A percentile compares a stretch with the other conserved stretches of the same genome.
phyloP scores from a whole-genome alignment of 352 stramenopile genomes.

The Vaucheria bursata region DNA sequence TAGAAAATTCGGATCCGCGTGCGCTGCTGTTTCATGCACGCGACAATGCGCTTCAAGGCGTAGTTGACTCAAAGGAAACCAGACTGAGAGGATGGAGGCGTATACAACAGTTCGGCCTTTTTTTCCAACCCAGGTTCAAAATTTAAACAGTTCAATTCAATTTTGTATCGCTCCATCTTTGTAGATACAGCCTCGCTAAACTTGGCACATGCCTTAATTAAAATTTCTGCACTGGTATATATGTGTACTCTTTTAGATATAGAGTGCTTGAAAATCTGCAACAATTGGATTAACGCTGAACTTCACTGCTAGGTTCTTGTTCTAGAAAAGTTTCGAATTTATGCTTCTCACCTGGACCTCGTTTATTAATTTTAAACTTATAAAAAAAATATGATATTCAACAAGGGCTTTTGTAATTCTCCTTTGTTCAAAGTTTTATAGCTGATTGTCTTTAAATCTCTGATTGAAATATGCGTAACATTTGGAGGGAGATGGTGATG shows the following conservation, averaged over 20 bases:
- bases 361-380: too few species aligned
- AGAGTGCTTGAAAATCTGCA: not conserved
- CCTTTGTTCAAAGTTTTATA: too few species aligned
- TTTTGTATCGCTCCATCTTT: not conserved
- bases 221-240: not conserved
- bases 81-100: constrained; percentile 57
- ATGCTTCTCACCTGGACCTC: too few species aligned
- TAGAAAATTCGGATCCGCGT: constrained; percentile 55
- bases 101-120: constrained; percentile 62
- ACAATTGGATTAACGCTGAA: not conserved
- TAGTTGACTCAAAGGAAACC: constrained; percentile 56
- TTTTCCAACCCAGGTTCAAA: constrained; percentile 52
- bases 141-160: constrained; percentile 8
- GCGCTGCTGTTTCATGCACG: constrained; percentile 64
- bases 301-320: not conserved
- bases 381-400: too few species aligned
- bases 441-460: too few species aligned
- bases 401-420: too few species aligned
- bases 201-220: not conserved
- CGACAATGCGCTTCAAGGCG: constrained; percentile 49
- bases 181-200: not conserved
- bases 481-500: too few species aligned
- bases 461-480: too few species aligned
- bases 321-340: too few species aligned
- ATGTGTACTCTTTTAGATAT: not conserved